phyloP scores from a whole-genome alignment of 208 protist species.

The Histomonas meleagridis region DNA sequence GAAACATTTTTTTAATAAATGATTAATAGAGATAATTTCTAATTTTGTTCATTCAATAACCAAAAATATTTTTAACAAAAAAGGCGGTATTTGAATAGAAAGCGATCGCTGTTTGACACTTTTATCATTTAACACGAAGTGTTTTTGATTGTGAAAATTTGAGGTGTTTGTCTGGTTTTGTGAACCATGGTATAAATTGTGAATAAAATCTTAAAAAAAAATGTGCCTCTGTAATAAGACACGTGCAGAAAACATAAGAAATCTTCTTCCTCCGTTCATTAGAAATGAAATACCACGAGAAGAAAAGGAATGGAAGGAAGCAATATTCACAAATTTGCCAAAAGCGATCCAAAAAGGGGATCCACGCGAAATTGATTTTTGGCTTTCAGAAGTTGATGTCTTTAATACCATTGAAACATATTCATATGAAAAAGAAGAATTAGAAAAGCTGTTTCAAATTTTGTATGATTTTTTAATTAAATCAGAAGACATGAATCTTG shows the following conservation, averaged over 20 bases:
- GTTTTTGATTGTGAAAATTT: no score
- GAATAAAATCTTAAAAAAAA: not conserved
- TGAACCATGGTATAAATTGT: no score
- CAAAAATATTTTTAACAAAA: no score
- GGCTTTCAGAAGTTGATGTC: not conserved
- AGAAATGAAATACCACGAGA: not conserved
- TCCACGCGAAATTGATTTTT: not conserved
- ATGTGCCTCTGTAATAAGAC: not conserved
- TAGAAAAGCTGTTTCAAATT: not conserved
- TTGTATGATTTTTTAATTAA: not conserved
- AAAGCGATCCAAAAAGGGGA: not conserved
- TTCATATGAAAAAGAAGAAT: not conserved
- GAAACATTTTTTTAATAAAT: no score
- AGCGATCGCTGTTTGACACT: no score
- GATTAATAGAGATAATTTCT: no score
- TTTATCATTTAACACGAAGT: no score
- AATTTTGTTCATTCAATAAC: no score
- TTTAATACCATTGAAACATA: not conserved
- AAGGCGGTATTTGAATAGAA: no score
- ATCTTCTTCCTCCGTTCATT: not conserved
- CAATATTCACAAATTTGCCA: not conserved
- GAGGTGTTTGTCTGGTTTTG: no score
- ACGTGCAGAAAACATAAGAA: not conserved
- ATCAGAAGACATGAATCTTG: not conserved
- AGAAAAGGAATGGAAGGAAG: not conserved